Conservation (phyloP, 1,284 basidiomycete genomes). For the Trichosporon sp. region DNA sequence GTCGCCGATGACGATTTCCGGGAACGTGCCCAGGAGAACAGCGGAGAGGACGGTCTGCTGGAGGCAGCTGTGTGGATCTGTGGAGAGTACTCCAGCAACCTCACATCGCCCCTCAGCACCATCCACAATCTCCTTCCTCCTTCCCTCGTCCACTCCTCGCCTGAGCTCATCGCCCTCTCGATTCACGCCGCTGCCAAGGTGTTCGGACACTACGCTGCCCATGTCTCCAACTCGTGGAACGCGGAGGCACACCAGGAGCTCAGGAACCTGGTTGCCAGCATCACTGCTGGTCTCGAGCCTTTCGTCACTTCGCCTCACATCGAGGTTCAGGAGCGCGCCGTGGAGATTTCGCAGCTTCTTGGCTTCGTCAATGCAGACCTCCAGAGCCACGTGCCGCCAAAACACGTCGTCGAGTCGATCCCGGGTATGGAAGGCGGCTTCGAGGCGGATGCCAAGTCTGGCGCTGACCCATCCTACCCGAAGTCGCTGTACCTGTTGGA, state of each 20-base stretch:
- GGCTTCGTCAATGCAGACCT: constrained; percentile 79
- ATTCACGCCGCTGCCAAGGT: constrained; percentile 83
- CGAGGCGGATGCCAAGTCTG: constrained; percentile 29
- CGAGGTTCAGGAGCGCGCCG: constrained; percentile 90
- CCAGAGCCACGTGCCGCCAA: constrained; percentile 60
- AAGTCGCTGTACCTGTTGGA: constrained; percentile 85
- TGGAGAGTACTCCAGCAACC: constrained; percentile 74
- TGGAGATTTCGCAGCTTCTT: constrained; percentile 77
- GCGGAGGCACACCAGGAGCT: constrained; percentile 58
- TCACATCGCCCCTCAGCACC: constrained; percentile 45
- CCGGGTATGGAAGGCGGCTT: constrained; percentile 55
- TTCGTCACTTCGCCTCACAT: constrained; percentile 66
- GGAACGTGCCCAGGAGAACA: constrained; percentile 59
- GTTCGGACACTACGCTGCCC: constrained; percentile 79
- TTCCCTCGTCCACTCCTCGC: constrained; percentile 62
- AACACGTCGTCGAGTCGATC: constrained; percentile 38
- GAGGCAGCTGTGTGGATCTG: constrained; percentile 94
- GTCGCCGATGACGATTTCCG: constrained; percentile 76
- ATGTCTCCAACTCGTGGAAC: constrained; percentile 73
- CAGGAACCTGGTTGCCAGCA: constrained; percentile 65
- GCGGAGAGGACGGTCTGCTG: constrained; percentile 74
- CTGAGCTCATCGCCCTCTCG: constrained; percentile 71
- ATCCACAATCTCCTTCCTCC: constrained; percentile 64
- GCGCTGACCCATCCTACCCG: constrained; percentile 62
- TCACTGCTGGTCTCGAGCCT: constrained; percentile 64